Percentiles rank a stretch among this genome's conserved stretches.
phyloP scores from a whole-genome alignment of 1,284 basidiomycete genomes.

The Rhodotorula sp. region DNA sequence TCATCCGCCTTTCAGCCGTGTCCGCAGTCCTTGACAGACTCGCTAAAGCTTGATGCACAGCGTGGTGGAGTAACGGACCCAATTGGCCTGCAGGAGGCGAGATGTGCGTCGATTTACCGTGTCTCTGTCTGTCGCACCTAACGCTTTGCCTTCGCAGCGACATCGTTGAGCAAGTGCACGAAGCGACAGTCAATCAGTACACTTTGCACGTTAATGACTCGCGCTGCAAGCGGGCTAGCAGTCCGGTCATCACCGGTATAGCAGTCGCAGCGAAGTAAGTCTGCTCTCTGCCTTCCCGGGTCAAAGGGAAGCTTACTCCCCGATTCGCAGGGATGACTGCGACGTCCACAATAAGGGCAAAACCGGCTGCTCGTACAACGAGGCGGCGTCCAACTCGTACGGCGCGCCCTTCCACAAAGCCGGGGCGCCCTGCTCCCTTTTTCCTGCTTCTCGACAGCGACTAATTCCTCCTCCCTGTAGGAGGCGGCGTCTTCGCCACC shows the following conservation, averaged over 20 bases:
- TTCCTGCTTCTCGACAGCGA: background rate
- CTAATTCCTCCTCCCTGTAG: background rate
- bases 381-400: background rate
- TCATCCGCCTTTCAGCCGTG: too few species aligned
- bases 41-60: background rate
- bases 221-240: slow-evolving; percentile 8
- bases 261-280: slow-evolving; percentile 14
- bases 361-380: slow-evolving; percentile 24
- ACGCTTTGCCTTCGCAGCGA: background rate
- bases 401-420: slow-evolving; percentile 10
- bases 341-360: slow-evolving; percentile 25
- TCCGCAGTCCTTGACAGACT: background rate
- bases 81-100: slow-evolving; percentile 27
- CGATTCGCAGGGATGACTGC: slow-evolving; percentile 12
- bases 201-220: slow-evolving; percentile 19
- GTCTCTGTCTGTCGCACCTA: too few species aligned
- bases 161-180: slow-evolving; percentile 26
- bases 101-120: slow-evolving; percentile 10
- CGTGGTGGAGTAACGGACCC: slow-evolving; percentile 6
- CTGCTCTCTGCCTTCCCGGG: too few species aligned
- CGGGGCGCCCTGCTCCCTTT: background rate
- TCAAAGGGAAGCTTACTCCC: background rate
- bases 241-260: slow-evolving; percentile 7
- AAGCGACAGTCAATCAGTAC: slow-evolving; percentile 15
- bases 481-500: slow-evolving; percentile 23